phyloP scores from a whole-genome alignment of 306 rosid species.

The Glycine soja region DNA sequence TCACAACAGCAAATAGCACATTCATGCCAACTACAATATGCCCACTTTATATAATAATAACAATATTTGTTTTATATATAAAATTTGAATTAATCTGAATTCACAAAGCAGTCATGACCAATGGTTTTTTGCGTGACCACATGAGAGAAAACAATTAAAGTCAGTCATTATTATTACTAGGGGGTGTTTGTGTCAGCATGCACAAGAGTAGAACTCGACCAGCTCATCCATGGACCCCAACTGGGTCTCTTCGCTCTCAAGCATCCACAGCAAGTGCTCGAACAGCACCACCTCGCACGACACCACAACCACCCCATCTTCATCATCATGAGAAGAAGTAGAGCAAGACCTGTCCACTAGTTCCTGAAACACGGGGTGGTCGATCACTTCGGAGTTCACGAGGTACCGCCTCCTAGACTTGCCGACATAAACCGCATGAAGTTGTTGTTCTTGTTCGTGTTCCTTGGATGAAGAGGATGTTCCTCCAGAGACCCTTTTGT shows the following conservation, averaged over 20 bases:
- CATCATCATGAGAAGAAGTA: not conserved
- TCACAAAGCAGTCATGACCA: not conserved
- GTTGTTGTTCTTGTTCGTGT: slow-evolving; percentile 34
- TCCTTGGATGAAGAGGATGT: not conserved
- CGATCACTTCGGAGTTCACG: slow-evolving; percentile 66
- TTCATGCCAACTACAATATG: slow-evolving; percentile 2
- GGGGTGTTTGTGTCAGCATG: slow-evolving; percentile 50
- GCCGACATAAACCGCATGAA: slow-evolving; percentile 78
- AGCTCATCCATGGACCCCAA: slow-evolving; percentile 86
- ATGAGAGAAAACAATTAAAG: not conserved
- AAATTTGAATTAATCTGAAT: slow-evolving; percentile 31
- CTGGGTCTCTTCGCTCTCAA: slow-evolving; percentile 69
- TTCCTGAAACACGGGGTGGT: slow-evolving; percentile 83
- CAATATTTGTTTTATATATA: not conserved
- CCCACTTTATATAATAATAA: slow-evolving; percentile 15
- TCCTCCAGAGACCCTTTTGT: not conserved
- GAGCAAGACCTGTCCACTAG: slow-evolving; percentile 43
- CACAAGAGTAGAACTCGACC: slow-evolving; percentile 79
- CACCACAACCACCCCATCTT: slow-evolving; percentile 56
- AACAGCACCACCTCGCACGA: slow-evolving; percentile 91
- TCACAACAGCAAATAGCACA: not conserved
- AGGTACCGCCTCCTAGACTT: slow-evolving; percentile 76
- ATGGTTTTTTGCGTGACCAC: not conserved
- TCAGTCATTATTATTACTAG: slow-evolving; percentile 20
- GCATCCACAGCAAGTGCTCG: slow-evolving; percentile 95